Evolutionary conservation across 148 eudicot genomes (phyloP).

Genomic region (Pouteria glomerata): DNA sequence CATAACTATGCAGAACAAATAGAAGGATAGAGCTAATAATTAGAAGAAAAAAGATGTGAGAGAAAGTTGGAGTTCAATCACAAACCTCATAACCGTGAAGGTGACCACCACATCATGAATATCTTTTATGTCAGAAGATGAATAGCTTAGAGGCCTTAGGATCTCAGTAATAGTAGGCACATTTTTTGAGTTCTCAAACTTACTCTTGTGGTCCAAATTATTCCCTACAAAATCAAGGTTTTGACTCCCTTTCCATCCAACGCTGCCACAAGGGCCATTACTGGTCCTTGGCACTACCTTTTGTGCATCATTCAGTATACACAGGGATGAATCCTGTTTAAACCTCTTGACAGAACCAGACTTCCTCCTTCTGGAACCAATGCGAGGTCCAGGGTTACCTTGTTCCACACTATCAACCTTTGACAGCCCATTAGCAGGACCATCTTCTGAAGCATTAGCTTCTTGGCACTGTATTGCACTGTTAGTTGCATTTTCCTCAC

Average conservation of each 20-base stretch:
- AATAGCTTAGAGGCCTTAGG: constrained; percentile 70
- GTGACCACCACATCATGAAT: constrained; percentile 58
- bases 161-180: constrained; percentile 46
- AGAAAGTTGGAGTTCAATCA: constrained; percentile 9
- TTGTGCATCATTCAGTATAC: constrained; percentile 23
- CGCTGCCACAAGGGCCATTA: constrained; percentile 27
- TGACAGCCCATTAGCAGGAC: constrained; percentile 30
- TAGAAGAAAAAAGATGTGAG: background rate
- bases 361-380: constrained; percentile 80
- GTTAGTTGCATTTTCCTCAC: constrained; percentile 20
- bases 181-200: constrained; percentile 35
- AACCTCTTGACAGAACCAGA: constrained; percentile 87
- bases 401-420: constrained; percentile 41
- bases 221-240: constrained; percentile 20
- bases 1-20: background rate
- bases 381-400: constrained; percentile 42
- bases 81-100: constrained; percentile 79
- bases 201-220: constrained; percentile 34
- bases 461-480: constrained; percentile 27
- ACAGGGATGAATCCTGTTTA: constrained; percentile 34
- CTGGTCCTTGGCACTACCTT: constrained; percentile 19
- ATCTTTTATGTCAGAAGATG: constrained; percentile 47
- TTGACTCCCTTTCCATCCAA: constrained; percentile 23
- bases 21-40: background rate
- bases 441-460: constrained; percentile 27